Conservation (phyloP, 768 basidiomycete genomes). For the Xerocomus potaroensis region DNA sequence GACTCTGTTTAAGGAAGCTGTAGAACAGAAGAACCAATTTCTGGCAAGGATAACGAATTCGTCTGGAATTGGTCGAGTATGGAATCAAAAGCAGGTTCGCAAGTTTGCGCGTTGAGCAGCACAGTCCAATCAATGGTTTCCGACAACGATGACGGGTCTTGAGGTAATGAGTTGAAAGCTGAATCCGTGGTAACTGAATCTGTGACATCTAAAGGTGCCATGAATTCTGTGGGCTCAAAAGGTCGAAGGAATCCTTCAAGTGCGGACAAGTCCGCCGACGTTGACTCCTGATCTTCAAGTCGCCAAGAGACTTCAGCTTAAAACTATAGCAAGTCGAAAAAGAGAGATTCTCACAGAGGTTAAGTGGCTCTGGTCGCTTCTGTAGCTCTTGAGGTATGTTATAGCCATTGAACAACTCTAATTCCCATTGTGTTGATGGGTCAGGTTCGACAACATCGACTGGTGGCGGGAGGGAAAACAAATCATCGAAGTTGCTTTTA, state of each 20-base stretch:
- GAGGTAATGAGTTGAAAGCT: not conserved
- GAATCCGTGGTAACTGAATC: not conserved
- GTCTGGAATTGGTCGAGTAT: not conserved
- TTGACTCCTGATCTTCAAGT: not conserved
- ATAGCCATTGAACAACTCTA: constrained; percentile 32
- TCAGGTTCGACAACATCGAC: constrained; percentile 23
- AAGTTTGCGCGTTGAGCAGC: constrained; percentile 1
- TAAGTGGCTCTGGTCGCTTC: not conserved
- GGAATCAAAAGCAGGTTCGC: not conserved
- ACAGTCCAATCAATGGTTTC: constrained; percentile 10
- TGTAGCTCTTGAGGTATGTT: constrained; percentile 7
- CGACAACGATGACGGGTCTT: not conserved
- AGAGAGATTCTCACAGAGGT: not conserved
- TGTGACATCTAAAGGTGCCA: not conserved
- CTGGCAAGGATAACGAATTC: not conserved
- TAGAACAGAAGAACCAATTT: constrained; percentile 8
- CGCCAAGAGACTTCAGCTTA: not conserved
- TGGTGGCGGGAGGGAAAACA: constrained; percentile 23
- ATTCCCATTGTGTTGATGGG: constrained; percentile 25
- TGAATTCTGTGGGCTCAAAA: not conserved
- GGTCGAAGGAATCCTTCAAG: constrained; percentile 8
- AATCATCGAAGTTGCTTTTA: constrained; percentile 14
- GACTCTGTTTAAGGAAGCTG: not conserved
- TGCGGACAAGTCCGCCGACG: not conserved
- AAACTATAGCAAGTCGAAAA: not conserved